Evolutionary conservation across 179 eudicot species (phyloP), one percentile per base, ranked within the genome.

Genomic region (Gypsophila paniculata): DNA sequence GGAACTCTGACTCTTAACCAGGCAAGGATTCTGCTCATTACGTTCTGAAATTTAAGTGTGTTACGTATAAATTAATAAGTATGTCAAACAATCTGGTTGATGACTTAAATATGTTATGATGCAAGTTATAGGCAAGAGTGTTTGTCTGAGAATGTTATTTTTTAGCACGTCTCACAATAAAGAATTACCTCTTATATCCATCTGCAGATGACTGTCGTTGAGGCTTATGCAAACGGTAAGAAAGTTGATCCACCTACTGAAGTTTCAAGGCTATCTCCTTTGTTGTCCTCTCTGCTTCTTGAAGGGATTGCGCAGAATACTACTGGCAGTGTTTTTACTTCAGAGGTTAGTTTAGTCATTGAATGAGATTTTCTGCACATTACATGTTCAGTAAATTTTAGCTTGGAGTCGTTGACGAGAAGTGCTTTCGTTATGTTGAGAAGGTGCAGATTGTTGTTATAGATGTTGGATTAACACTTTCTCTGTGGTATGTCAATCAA

Each of bases 251-350:
- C 82, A 6, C 82, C 88, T 52, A 84, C 85, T 49, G 76, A 86
- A 71, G 84, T 52, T 65, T 85, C 96, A 60, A 14, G 48, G 60
- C 61, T 89, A 69, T 86, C 91, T 65, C 74, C 88, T 46, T 64
- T 22, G 38, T 38, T 84, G 54, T 68, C 79, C 76, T 74, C 87
- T 72, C 75, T 93, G 51, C 89, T 93, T 42, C 71, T 81, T 58
- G 98, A 91, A 80, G 91, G 95, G 66, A 74, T 93, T 72, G 90
- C 96, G n/a, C 93, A 89, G 61, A 93, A 93, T 80, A 86, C 98
- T 42, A 89, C 96, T 78, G 98, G 96, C 70, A 85, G 93, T 75
- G 89, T 94, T 49, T 94, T 89, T 77, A 71, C 83, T 67, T 86
- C 99, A 5, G 94, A 94, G 97, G 99, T 91, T 60, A 74, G 83